Conservation (phyloP, 2,329 filamentous ascomycete species). For the Botrytis cinerea region DNA sequence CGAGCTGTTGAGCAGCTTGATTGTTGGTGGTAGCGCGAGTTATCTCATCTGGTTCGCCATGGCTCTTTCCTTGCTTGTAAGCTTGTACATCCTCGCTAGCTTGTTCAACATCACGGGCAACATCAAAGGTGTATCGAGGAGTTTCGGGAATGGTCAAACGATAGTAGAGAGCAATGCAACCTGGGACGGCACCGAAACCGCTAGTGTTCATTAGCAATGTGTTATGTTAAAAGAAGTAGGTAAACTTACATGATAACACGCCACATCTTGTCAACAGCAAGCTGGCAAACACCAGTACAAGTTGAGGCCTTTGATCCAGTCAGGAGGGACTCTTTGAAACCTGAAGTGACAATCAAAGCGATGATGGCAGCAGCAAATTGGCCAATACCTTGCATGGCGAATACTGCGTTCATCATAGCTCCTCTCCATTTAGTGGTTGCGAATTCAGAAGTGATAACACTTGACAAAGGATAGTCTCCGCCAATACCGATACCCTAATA, state of each 20-base stretch:
- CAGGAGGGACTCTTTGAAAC: slow-evolving; percentile 66
- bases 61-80: slow-evolving; percentile 67
- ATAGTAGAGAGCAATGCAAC: slow-evolving; percentile 80
- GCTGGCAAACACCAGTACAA: slow-evolving; percentile 64
- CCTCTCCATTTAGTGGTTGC: slow-evolving; percentile 83
- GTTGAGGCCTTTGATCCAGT: slow-evolving; percentile 51
- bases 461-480: slow-evolving; percentile 79
- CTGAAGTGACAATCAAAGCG: slow-evolving; percentile 71
- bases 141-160: slow-evolving; percentile 85
- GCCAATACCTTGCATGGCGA: slow-evolving; percentile 84
- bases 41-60: slow-evolving; percentile 54
- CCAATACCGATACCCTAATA: slow-evolving; percentile 62
- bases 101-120: slow-evolving; percentile 73
- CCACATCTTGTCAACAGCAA: slow-evolving; percentile 89
- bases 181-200: slow-evolving; percentile 78
- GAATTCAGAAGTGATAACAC: slow-evolving; percentile 85
- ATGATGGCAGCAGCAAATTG: slow-evolving; percentile 76
- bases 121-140: slow-evolving; percentile 84
- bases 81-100: slow-evolving; percentile 71
- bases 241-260: slow-evolving; percentile 61
- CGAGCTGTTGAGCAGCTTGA: slow-evolving; percentile 49
- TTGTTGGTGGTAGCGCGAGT: slow-evolving; percentile 51
- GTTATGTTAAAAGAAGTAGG: background rate
- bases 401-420: slow-evolving; percentile 84
- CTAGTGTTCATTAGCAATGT: slow-evolving; percentile 5